Base-by-base conservation (phyloP, 2,329 filamentous ascomycete species). In the Xylariaceae sp. region DNA sequence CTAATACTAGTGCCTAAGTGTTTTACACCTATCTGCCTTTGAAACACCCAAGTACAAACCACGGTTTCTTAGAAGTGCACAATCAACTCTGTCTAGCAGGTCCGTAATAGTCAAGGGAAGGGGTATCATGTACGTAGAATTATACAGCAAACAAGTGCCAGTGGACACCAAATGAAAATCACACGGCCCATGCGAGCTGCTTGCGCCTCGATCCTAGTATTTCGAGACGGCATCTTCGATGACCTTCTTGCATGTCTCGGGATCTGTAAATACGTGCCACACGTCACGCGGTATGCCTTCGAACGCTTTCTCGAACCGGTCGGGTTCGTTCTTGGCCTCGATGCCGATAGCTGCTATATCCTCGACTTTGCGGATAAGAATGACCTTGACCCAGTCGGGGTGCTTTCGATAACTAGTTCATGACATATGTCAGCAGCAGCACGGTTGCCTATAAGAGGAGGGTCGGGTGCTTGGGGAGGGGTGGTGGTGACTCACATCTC, bases 241-340 rank as follows among this genome's bases (percentile, higher is more conserved):
- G 21, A 76, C 57, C 36, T 67, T 52, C 53, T 73, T 71, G 64
- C 83, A 86, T 72, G 96, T 90, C 32, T 78, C 74, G 0, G 93
- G 85, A 23, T 91, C 81, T 53, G 91, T 84, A 70, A 96, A 97
- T 0, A 96, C 86, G 66, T 86, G 83, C 92, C 93, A 97, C 0
- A 85, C 72, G 21, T 81, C 75, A 36, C 75, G 77, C 0, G 92
- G 89, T 7, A 97, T 77, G 33, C 80, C 85, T 61, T 86, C 77
- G 70, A 97, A 97, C 0, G 93, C 93, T 64, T 85, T 83, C 68
- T 92, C 85, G 65, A 97, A 97, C 24, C 94, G 79, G 61, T 84
- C 80, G 0, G 83, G 79, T 65, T 87, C 85, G 64, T 91, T 91
- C 72, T 89, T 89, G 64, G 88, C 82, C 27, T 87, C 78, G 71